Conservation (phyloP, 2,329 filamentous ascomycete genomes). For the Ceratocystis papillata region DNA sequence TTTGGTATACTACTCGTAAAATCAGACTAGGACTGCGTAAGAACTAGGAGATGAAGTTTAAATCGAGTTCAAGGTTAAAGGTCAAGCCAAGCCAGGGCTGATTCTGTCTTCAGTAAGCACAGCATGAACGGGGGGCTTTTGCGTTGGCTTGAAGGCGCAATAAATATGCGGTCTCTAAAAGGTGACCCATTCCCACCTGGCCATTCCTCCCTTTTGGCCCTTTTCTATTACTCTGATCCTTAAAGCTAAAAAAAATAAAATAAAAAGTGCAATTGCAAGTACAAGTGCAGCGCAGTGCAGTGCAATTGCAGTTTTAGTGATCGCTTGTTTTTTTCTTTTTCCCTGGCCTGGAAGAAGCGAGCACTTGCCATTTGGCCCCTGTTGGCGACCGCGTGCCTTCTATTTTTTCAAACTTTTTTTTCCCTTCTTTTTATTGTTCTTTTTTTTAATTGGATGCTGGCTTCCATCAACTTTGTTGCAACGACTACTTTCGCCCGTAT, state of each 20-base stretch:
- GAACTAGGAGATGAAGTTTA: too few species aligned
- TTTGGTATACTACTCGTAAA: too few species aligned
- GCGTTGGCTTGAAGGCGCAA: conserved; percentile 7
- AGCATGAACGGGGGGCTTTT: neutral
- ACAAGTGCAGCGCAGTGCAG: too few species aligned
- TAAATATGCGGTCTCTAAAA: neutral
- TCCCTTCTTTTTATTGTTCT: neutral
- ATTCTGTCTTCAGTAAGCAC: neutral
- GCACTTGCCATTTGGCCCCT: conserved; percentile 7
- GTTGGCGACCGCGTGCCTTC: conserved; percentile 3
- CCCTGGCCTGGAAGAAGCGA: neutral
- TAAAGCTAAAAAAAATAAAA: neutral
- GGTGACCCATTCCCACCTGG: conserved; percentile 3
- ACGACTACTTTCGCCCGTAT: conserved; percentile 17
- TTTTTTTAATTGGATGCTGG: conserved; percentile 12
- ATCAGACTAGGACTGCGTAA: too few species aligned
- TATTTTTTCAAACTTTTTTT: neutral
- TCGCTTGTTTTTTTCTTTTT: neutral
- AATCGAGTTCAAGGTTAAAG: too few species aligned
- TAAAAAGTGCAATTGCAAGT: too few species aligned
- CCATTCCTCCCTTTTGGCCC: neutral
- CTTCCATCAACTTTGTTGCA: conserved; percentile 8
- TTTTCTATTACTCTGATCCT: neutral
- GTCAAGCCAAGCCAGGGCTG: conserved; percentile 4
- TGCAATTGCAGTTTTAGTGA: neutral